A percentile compares a stretch with the other conserved stretches of the same genome.
Conservation (phyloP, 2,329 filamentous ascomycete species). For the Hypocreales sp. region DNA sequence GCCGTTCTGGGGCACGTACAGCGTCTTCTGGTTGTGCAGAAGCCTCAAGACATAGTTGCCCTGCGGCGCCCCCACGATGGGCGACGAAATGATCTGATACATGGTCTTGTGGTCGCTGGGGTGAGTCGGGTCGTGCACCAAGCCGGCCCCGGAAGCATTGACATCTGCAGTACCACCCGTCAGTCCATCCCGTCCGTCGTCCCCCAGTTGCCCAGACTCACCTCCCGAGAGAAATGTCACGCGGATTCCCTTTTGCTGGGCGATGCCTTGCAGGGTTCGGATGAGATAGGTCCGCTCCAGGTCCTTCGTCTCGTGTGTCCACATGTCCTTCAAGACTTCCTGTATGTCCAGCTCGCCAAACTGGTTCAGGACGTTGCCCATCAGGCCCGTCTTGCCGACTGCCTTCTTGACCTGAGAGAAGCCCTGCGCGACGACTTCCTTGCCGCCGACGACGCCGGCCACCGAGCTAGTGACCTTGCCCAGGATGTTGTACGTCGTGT, state of each 20-base stretch:
- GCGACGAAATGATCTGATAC: constrained; percentile 93
- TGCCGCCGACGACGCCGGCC: constrained; percentile 87
- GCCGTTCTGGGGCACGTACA: constrained; percentile 85
- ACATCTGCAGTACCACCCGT: constrained; percentile 38
- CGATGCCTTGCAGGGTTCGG: constrained; percentile 84
- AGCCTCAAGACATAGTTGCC: constrained; percentile 79
- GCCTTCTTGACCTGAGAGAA: constrained; percentile 95
- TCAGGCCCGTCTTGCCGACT: constrained; percentile 85
- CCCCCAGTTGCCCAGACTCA: constrained; percentile 19
- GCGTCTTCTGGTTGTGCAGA: constrained; percentile 84
- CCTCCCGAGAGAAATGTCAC: constrained; percentile 95
- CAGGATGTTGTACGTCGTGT: constrained; percentile 88
- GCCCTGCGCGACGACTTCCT: constrained; percentile 79
- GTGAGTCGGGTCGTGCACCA: constrained; percentile 85
- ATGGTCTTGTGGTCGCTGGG: constrained; percentile 96
- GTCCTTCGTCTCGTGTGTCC: constrained; percentile 97
- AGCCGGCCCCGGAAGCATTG: constrained; percentile 78
- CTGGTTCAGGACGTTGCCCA: constrained; percentile 89
- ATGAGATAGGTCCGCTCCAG: constrained; percentile 94
- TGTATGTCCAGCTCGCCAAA: constrained; percentile 93
- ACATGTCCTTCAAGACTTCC: constrained; percentile 89
- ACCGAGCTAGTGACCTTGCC: constrained; percentile 92
- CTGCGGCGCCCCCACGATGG: constrained; percentile 81
- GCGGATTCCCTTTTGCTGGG: constrained; percentile 85
- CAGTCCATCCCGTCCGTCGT: background rate